Evolutionary conservation across 768 basidiomycete species (phyloP).

Genomic region (Sarcomyxa edulis): DNA sequence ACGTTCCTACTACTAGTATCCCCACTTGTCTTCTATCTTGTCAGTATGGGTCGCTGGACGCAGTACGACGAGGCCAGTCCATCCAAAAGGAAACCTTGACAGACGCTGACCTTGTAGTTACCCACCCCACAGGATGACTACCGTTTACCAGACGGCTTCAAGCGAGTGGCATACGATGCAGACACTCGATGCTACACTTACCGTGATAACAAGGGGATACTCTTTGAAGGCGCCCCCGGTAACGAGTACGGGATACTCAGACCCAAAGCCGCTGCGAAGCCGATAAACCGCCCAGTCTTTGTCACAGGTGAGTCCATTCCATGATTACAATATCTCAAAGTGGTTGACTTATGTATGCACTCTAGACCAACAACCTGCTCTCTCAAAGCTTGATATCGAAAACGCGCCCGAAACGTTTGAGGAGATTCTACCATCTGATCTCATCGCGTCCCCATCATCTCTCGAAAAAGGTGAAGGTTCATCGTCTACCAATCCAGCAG

Average conservation of each 20-base stretch:
- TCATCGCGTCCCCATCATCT: background rate
- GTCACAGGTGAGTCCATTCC: background rate
- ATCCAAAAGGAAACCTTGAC: too few species aligned
- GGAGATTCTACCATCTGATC: background rate
- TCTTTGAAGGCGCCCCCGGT: constrained; percentile 4
- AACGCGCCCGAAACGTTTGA: background rate
- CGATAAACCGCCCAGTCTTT: background rate
- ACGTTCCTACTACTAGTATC: too few species aligned
- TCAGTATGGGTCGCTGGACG: too few species aligned
- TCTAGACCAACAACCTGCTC: too few species aligned
- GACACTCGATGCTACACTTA: constrained; percentile 8
- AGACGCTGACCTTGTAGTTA: constrained; percentile 1
- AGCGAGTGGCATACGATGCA: constrained; percentile 9
- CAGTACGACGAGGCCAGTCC: too few species aligned
- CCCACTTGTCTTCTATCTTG: too few species aligned
- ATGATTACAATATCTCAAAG: background rate
- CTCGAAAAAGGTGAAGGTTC: background rate
- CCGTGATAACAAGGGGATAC: background rate
- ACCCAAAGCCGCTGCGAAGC: background rate
- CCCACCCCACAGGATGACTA: constrained; percentile 3
- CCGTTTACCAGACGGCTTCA: constrained; percentile 9
- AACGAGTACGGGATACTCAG: constrained; percentile 30
- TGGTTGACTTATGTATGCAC: background rate
- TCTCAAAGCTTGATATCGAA: too few species aligned
- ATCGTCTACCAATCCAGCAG: background rate